These are phyloP conservation scores for Candida taoyuanica DNA, from an alignment of 805 yeast genomes.

Conservation along the genomic window DNA sequence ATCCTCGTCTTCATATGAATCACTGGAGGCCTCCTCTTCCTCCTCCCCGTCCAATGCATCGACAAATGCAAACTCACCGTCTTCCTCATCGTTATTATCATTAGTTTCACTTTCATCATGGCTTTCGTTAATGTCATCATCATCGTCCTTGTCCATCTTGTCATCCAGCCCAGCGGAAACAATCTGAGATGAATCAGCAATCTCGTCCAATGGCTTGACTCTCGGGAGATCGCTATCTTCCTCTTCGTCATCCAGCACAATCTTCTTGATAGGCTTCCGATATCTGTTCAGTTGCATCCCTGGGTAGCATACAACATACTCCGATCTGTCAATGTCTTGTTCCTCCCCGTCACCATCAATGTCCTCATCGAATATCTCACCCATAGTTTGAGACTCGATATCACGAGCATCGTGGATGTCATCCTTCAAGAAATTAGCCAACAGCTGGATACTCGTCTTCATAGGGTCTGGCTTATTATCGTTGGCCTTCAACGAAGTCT, in stretches of 20 bases:
- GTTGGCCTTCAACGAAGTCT: slow-evolving; percentile 14
- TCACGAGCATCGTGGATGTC: slow-evolving; percentile 61
- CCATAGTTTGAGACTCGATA: slow-evolving; percentile 51
- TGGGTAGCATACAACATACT: slow-evolving; percentile 33
- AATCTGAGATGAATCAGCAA: too few relatives aligned
- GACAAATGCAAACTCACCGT: slow-evolving; percentile 17
- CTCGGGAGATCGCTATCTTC: too few relatives aligned
- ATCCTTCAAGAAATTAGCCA: slow-evolving; percentile 59
- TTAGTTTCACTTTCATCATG: not conserved
- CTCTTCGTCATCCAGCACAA: slow-evolving; percentile 24
- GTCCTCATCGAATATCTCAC: slow-evolving; percentile 35
- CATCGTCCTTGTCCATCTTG: slow-evolving; percentile 19
- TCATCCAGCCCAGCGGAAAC: too few relatives aligned
- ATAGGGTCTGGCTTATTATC: slow-evolving; percentile 28
- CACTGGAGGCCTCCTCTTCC: slow-evolving; percentile 21
- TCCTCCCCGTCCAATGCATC: slow-evolving; percentile 16
- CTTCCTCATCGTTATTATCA: slow-evolving; percentile 15
- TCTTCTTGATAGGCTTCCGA: slow-evolving; percentile 22
- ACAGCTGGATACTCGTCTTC: slow-evolving; percentile 46
- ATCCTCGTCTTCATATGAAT: slow-evolving; percentile 17
- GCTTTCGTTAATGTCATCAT: slow-evolving; percentile 3
- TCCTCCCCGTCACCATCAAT: slow-evolving; percentile 20
- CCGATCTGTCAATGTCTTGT: slow-evolving; percentile 2
- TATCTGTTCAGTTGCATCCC: slow-evolving; percentile 29
- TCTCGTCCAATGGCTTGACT: too few relatives aligned